These are phyloP conservation scores for Carex kokanica DNA, from an alignment of 176 grass and related monocot genomes.

Conservation along the genomic window DNA sequence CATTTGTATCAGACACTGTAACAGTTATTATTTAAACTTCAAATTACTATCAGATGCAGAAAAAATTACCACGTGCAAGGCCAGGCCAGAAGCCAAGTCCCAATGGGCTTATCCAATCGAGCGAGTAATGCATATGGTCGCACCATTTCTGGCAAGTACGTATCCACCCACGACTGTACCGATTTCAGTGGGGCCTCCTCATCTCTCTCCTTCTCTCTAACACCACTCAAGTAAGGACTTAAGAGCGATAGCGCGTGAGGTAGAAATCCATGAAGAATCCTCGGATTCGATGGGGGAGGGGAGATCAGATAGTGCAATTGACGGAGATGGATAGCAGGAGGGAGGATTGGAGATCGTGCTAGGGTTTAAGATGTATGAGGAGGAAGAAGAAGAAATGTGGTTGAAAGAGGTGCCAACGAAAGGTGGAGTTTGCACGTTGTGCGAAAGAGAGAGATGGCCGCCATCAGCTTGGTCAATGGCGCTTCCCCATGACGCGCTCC, in stretches of 20 bases:
- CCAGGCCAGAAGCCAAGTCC: slow-evolving; percentile 74
- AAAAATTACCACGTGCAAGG: slow-evolving; percentile 67
- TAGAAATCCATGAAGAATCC: neutral
- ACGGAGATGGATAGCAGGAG: neutral
- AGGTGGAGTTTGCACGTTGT: too few species aligned
- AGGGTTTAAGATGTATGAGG: too few species aligned
- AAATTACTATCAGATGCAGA: neutral
- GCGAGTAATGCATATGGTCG: slow-evolving; percentile 74
- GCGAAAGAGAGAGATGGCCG: too few species aligned
- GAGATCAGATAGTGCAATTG: neutral
- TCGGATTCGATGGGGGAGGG: neutral
- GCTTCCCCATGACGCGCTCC: too few species aligned
- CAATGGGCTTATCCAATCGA: slow-evolving; percentile 75
- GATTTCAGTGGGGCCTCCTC: too few species aligned
- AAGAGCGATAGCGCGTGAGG: slow-evolving; percentile 7
- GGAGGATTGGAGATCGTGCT: too few species aligned
- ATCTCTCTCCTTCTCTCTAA: slow-evolving; percentile 18
- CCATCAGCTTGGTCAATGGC: too few species aligned
- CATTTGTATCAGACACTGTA: slow-evolving; percentile 8
- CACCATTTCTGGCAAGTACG: slow-evolving; percentile 48
- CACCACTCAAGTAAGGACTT: slow-evolving; percentile 1
- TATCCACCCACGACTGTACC: slow-evolving; percentile 49
- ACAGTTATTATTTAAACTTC: neutral
- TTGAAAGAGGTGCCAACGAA: too few species aligned
- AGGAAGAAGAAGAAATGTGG: too few species aligned